Percentiles rank a stretch among this genome's conserved stretches.
phyloP scores from a whole-genome alignment of 192 early-diverging fungal species.

The Umbelopsis ramanniana region DNA sequence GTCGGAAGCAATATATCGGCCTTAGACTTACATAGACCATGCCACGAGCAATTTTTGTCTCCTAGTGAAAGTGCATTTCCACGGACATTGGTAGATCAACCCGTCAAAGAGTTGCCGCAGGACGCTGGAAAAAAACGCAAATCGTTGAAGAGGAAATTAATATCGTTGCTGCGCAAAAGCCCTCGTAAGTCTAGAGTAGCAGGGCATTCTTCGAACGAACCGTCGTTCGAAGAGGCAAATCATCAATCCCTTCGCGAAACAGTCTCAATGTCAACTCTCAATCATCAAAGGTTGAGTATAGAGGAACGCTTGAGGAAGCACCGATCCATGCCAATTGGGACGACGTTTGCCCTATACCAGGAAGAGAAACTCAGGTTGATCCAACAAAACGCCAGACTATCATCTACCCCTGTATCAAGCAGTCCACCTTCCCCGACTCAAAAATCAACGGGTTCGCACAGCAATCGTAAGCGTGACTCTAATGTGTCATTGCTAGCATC shows the following conservation, averaged over 20 bases:
- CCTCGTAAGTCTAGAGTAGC: background rate
- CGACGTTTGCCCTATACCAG: slow-evolving; percentile 4
- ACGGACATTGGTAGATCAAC: background rate
- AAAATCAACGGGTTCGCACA: background rate
- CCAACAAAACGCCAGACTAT: background rate
- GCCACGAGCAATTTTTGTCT: background rate
- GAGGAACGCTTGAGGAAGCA: slow-evolving; percentile 5
- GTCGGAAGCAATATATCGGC: slow-evolving; percentile 2
- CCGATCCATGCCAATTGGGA: background rate
- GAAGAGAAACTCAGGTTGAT: slow-evolving; percentile 11
- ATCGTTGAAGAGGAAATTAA: background rate
- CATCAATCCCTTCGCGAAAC: background rate
- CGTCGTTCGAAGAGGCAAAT: background rate
- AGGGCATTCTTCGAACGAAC: background rate
- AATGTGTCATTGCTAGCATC: background rate
- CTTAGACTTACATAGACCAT: background rate
- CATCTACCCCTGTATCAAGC: background rate
- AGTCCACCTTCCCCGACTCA: slow-evolving; percentile 1
- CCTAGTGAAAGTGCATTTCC: background rate
- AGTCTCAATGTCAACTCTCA: slow-evolving; percentile 10
- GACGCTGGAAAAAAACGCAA: background rate
- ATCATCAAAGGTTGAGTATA: background rate
- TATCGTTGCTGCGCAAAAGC: background rate
- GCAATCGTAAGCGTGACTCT: background rate
- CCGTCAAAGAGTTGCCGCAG: background rate